Base-by-base conservation (phyloP, 345 rosid genomes). In the Murraya koenigii region DNA sequence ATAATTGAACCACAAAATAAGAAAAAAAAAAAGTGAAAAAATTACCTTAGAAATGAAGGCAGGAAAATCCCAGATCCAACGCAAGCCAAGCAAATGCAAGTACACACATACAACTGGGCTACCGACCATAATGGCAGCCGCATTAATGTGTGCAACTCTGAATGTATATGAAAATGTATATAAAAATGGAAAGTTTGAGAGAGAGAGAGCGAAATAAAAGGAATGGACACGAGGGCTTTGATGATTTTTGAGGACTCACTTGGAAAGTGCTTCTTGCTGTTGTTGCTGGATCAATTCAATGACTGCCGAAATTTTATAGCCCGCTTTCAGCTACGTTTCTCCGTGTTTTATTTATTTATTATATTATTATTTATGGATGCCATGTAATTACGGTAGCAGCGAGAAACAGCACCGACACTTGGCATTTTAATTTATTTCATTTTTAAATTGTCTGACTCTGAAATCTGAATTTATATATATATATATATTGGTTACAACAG, bases 21-120 rank as follows among this genome's bases (percentile, higher is more conserved):
- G 62, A 5, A 39, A 22, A 66, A 79, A 58, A 54, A 54, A 71
- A 82, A 26, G 55, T 25, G 25, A 78, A 69, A 11, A 10, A 4
- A 54, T 11, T 80, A 83, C 88, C 89, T 83, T 82, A 59, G 44
- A 73, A 80, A 76, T 74, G 66, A 85, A 83, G 78, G 58, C 58
- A 86, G 83, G 87, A 85, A 56, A 28, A 77, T 47, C 82, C 66
- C 82, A 84, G 88, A 84, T 90, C 92, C 88, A 82, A 83, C 72
- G 66, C 74, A 61, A 39, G 64, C 38, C 38, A 26, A 73, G 68
- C 56, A 19, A 17, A 2, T 52, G 7, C 56, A 19, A 13, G 49
- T 26, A 71, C n/a, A 66, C 33, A 13, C 22, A 19, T 1, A 26
- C 49, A 56, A 56, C 65, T 56, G 61, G 20, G 75, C 49, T 7